Evolutionary conservation across 306 rosid species (phyloP).

Genomic region (Argentina anserina): DNA sequence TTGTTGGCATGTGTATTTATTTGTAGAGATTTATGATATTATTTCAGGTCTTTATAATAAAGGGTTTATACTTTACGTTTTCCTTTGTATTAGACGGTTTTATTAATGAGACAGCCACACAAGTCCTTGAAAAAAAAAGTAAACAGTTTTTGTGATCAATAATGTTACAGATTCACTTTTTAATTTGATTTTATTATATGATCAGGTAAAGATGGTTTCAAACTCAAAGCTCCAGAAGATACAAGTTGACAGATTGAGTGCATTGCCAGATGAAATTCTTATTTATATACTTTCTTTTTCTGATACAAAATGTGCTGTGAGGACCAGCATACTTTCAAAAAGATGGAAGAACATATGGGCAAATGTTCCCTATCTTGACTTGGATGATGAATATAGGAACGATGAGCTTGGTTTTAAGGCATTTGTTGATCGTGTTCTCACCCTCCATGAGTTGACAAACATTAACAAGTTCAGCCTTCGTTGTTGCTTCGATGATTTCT

Average conservation of each 20-base stretch:
- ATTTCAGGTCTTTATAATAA: too few species aligned
- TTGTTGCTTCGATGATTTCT: neutral
- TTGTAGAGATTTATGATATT: too few species aligned
- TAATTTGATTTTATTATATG: neutral
- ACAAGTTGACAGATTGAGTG: neutral
- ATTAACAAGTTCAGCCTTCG: neutral
- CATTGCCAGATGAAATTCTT: neutral
- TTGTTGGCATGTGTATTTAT: too few species aligned
- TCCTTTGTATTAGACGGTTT: too few species aligned
- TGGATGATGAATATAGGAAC: neutral
- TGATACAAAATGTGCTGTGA: neutral
- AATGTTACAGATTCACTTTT: too few species aligned
- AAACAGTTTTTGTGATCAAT: too few species aligned
- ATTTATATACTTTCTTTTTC: neutral
- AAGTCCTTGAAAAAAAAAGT: too few species aligned
- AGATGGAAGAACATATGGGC: neutral
- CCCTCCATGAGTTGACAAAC: neutral
- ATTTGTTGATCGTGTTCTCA: neutral
- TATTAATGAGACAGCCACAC: too few species aligned
- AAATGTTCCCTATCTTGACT: neutral
- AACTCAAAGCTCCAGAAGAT: neutral
- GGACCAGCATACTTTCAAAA: neutral
- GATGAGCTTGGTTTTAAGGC: neutral
- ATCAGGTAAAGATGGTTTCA: neutral
- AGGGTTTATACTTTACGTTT: too few species aligned